Evolutionary conservation across 495 filamentous ascomycete genomes (phyloP), one percentile per base, ranked within the genome.

Genomic region (Elaphomyces granulatus): DNA sequence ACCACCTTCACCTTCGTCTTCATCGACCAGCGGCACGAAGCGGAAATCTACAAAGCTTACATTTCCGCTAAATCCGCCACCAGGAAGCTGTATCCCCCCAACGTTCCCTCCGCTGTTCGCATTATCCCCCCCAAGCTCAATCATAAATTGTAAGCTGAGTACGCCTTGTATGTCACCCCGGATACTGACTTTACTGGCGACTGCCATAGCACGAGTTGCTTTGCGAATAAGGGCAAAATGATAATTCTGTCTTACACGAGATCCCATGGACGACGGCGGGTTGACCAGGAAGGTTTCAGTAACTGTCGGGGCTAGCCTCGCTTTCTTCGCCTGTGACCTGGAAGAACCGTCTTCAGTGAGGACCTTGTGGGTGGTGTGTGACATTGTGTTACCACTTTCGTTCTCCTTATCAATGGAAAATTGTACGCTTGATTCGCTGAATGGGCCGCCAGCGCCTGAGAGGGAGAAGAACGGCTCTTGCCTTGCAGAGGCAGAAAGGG

Each of bases 131-230:
- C 79, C 75, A 10, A 81, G 59, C 54, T 94, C 85, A 23, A 98
- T 78, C 86, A 98, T 92, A 48, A 98, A 94, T 58, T 98, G 90
- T 52, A 96, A 63, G 56, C 84, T 95, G 44, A 98, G 58, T 12
- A 96, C 87, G 0, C 90, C 90, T 55, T 86, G 80, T 8, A 70
- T 65, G 63, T 98, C 90, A 4, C 82, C 77, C 4, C 90, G 68
- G 42, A 98, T 74, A 53, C 87, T 94, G 17, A 95, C 88, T 57
- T 95, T 98, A 40, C 70, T 83, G 16, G 90, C 86, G 33, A 84
- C 73, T 20, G 75, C 76, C 92, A 98, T 95, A 2, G 90, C 90
- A 28, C 84, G 75, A 23, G 69, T 70, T 1, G 88, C 86, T 32
- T 80, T 76, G 50, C 81, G 83, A 45, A 98, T 63, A n/a, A 88